These are phyloP conservation scores for Schizosaccharomyces pombe DNA, from an alignment of 805 yeast genomes.

Conservation along the genomic window DNA sequence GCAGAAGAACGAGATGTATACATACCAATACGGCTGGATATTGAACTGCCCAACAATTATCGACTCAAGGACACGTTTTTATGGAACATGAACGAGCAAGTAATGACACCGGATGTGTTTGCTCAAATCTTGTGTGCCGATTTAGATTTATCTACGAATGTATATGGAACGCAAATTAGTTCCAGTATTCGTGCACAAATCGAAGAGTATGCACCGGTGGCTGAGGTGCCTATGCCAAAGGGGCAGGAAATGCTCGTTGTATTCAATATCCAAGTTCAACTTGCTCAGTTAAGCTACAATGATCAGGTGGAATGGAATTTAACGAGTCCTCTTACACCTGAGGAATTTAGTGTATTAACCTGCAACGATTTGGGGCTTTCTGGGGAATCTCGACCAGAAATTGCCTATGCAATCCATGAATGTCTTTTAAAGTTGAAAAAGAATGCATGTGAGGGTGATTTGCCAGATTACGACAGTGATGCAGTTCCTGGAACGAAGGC, in stretches of 20 bases:
- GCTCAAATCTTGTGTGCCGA: conserved; percentile 63
- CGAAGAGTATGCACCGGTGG: conserved; percentile 44
- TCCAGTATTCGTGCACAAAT: conserved; percentile 58
- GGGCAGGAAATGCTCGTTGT: conserved; percentile 43
- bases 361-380: conserved; percentile 67
- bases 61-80: conserved; percentile 40
- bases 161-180: conserved; percentile 35
- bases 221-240: conserved; percentile 35
- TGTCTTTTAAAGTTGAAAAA: conserved; percentile 49
- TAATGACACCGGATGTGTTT: conserved; percentile 47
- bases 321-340: conserved; percentile 32
- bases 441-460: conserved; percentile 52
- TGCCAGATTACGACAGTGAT: conserved; percentile 30
- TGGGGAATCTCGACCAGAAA: conserved; percentile 72
- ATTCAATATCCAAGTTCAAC: conserved; percentile 54
- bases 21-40: conserved; percentile 41
- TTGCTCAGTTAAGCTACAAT: conserved; percentile 64
- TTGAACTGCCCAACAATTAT: conserved; percentile 29
- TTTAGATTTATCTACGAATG: conserved; percentile 45
- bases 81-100: conserved; percentile 39
- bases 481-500: conserved; percentile 40
- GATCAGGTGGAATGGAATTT: conserved; percentile 93
- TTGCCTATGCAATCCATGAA: conserved; percentile 71
- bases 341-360: conserved; percentile 55
- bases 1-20: conserved; percentile 22